Percentiles rank a stretch among this genome's conserved stretches.
These are phyloP conservation scores for Pinguiococcus pyrenoidosus DNA, from an alignment of 108 stramenopile genomes.

Conservation along the genomic window DNA sequence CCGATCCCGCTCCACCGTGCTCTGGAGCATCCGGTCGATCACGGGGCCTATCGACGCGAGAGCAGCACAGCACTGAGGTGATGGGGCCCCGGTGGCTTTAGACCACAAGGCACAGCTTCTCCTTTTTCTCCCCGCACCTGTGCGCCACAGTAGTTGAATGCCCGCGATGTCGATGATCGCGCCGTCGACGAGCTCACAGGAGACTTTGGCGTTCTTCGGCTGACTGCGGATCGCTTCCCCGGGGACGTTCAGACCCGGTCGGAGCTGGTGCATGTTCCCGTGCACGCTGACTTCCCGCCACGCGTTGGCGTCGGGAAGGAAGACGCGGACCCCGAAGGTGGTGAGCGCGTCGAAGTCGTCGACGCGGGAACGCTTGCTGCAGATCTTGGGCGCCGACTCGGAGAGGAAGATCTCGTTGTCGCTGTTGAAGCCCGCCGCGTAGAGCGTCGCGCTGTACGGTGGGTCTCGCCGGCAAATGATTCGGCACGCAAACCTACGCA, in stretches of 20 bases:
- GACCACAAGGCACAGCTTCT: too few species aligned
- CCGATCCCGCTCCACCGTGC: not conserved
- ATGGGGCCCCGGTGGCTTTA: too few species aligned
- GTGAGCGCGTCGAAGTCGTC: slow-evolving; percentile 22
- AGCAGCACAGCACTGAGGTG: too few species aligned
- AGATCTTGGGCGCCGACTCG: slow-evolving; percentile 9
- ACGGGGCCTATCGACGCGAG: too few species aligned
- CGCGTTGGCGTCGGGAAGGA: slow-evolving; percentile 1
- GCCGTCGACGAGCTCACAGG: slow-evolving; percentile 18
- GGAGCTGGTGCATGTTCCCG: slow-evolving; percentile 7
- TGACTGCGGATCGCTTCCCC: not conserved
- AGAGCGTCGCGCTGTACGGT: slow-evolving; percentile 4
- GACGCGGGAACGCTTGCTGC: not conserved
- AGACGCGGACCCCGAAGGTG: slow-evolving; percentile 19
- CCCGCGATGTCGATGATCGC: slow-evolving; percentile 20
- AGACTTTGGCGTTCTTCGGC: too few species aligned
- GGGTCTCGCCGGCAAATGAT: slow-evolving; percentile 8
- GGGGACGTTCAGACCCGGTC: not conserved
- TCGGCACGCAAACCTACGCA: too few species aligned
- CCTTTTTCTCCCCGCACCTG: too few species aligned
- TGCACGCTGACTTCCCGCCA: slow-evolving; percentile 19
- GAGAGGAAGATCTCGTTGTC: slow-evolving; percentile 4
- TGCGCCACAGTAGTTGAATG: slow-evolving; percentile 10
- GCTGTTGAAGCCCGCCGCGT: slow-evolving; percentile 19
- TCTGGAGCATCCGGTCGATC: too few species aligned